A percentile compares a stretch with the other conserved stretches of the same genome.
Conservation (phyloP, 345 rosid genomes). For the Eucalyptus regnans region DNA sequence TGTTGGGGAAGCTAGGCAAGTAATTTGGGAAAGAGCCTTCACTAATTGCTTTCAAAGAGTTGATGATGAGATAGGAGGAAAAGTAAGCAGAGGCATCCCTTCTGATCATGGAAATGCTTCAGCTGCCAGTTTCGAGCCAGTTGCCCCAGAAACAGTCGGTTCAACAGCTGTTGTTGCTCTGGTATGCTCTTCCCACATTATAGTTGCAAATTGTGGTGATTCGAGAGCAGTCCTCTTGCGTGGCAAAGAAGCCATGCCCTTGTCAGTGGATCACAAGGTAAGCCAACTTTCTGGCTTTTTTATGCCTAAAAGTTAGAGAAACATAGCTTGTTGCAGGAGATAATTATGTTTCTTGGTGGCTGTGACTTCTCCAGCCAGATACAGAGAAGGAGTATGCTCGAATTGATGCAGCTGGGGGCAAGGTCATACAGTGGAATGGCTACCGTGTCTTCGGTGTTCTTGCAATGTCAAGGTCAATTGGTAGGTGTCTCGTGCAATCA, state of each 20-base stretch:
- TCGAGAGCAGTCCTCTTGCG: constrained; percentile 87
- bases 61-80: constrained; percentile 70
- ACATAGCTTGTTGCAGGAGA: neutral
- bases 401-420: constrained; percentile 89
- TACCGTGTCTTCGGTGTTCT: constrained; percentile 93
- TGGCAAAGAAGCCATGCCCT: constrained; percentile 68
- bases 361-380: constrained; percentile 41
- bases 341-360: neutral
- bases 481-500: constrained; percentile 22
- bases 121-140: constrained; percentile 25
- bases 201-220: constrained; percentile 91
- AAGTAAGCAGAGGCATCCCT: constrained; percentile 8
- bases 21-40: constrained; percentile 71
- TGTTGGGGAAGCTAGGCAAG: constrained; percentile 30
- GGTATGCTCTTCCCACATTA: constrained; percentile 81
- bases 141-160: constrained; percentile 89
- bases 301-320: neutral
- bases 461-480: constrained; percentile 95
- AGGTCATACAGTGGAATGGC: constrained; percentile 91
- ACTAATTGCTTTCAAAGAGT: constrained; percentile 64
- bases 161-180: constrained; percentile 93
- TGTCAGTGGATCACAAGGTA: constrained; percentile 91
- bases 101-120: constrained; percentile 17
- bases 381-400: constrained; percentile 78
- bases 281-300: neutral